phyloP scores from a whole-genome alignment of 768 basidiomycete genomes.

The Lactarius psammicola region DNA sequence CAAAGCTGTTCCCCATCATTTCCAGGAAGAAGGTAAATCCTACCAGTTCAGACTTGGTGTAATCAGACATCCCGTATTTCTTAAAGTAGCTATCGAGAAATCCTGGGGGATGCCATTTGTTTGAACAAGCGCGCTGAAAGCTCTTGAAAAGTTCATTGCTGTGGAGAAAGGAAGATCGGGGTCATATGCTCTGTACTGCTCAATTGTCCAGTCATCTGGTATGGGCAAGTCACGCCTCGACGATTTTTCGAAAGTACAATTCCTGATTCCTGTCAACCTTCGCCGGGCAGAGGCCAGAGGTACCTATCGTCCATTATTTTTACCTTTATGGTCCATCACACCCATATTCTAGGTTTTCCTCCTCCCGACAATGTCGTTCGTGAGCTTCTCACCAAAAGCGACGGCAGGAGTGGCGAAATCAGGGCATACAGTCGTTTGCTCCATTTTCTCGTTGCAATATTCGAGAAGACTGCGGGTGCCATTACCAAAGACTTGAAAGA shows the following conservation, averaged over 20 bases:
- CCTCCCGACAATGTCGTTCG: neutral
- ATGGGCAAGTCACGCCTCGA: neutral
- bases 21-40: too few relatives aligned
- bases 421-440: neutral
- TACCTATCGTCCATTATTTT: neutral
- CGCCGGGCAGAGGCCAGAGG: neutral
- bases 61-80: too few relatives aligned
- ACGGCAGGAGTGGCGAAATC: too few relatives aligned
- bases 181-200: neutral
- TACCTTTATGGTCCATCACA: neutral
- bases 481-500: neutral
- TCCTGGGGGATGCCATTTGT: neutral
- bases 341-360: neutral
- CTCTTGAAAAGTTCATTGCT: neutral
- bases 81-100: neutral
- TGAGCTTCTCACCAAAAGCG: neutral
- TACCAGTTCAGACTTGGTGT: too few relatives aligned
- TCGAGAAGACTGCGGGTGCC: neutral
- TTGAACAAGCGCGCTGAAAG: neutral
- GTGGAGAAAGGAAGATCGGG: neutral
- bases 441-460: neutral
- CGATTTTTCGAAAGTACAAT: neutral
- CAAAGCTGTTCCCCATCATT: too few relatives aligned
- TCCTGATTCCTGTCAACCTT: neutral
- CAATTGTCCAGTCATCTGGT: neutral